These are phyloP conservation scores for Pseudocercospora pini-densiflorae DNA, from an alignment of 2,329 filamentous ascomycete species.

Conservation along the genomic window DNA sequence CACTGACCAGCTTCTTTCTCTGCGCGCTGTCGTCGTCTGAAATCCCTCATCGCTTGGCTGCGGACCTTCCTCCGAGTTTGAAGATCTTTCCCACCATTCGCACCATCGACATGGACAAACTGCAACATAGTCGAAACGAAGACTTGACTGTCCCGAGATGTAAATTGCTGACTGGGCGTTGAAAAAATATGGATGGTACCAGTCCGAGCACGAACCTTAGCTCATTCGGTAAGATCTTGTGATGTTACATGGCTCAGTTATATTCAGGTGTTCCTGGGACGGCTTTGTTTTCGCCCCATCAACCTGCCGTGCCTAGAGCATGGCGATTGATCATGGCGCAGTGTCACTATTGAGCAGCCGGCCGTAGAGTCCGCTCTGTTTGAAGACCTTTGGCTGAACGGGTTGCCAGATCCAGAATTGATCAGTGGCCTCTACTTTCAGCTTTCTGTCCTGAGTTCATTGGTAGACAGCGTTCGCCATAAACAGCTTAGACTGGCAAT, in stretches of 20 bases:
- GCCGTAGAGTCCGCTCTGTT: neutral
- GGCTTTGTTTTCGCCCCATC: neutral
- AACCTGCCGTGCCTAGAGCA: neutral
- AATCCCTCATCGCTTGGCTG: conserved; percentile 19
- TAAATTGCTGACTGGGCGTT: neutral
- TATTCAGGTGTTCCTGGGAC: neutral
- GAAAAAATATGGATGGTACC: neutral
- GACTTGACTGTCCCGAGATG: neutral
- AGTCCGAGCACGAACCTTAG: neutral
- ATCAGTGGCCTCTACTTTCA: neutral
- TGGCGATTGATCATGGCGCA: neutral
- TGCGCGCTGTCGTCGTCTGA: conserved; percentile 14
- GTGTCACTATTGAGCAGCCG: neutral
- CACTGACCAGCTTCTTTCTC: conserved; percentile 8
- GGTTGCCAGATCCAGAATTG: neutral
- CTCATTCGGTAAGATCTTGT: neutral
- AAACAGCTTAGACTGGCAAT: neutral
- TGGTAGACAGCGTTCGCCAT: neutral
- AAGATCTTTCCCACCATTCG: conserved; percentile 18
- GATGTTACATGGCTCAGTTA: neutral
- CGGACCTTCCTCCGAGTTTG: conserved; percentile 18
- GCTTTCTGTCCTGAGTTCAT: neutral
- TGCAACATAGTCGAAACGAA: conserved; percentile 11
- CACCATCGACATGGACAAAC: conserved; percentile 17
- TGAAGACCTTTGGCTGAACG: neutral